Percentiles rank a stretch among this genome's conserved stretches.
Evolutionary conservation across 1,284 basidiomycete genomes (phyloP).

Genomic region (Ustilago hordei): DNA sequence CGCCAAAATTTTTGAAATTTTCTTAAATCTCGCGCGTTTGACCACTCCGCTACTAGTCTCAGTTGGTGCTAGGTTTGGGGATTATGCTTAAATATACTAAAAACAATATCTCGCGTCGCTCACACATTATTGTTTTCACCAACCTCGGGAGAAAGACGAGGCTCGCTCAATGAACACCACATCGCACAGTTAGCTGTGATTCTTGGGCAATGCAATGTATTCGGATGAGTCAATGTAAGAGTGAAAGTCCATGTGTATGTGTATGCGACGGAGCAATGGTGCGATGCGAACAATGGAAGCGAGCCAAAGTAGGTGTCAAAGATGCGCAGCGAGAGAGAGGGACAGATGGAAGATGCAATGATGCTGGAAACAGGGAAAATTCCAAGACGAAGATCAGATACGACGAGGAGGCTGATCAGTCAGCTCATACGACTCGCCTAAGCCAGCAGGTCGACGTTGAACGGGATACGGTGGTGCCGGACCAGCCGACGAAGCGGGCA

Average conservation of each 20-base stretch:
- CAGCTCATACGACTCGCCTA: slow-evolving; percentile 46
- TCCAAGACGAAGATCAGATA: slow-evolving; percentile 4
- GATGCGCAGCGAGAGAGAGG: neutral
- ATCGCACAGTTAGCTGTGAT: neutral
- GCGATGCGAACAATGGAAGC: neutral
- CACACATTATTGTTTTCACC: neutral
- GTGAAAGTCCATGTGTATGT: slow-evolving; percentile 3
- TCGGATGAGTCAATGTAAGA: neutral
- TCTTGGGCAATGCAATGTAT: neutral
- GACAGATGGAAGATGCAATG: neutral
- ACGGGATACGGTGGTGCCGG: slow-evolving; percentile 33
- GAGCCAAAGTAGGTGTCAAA: neutral
- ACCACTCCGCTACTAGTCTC: slow-evolving; percentile 33
- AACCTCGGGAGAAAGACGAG: no score
- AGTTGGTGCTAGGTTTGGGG: neutral
- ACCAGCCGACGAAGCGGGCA: slow-evolving; percentile 31
- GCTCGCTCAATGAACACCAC: no score
- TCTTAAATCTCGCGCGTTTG: slow-evolving; percentile 35
- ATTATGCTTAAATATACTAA: neutral
- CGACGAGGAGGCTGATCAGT: slow-evolving; percentile 31
- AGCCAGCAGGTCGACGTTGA: slow-evolving; percentile 20
- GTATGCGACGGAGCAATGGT: neutral
- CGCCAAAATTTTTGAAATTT: slow-evolving; percentile 1
- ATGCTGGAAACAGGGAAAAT: neutral
- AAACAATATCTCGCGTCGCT: neutral